phyloP scores from a whole-genome alignment of 2,329 filamentous ascomycete species.

The Raffaelea deltoideospora region DNA sequence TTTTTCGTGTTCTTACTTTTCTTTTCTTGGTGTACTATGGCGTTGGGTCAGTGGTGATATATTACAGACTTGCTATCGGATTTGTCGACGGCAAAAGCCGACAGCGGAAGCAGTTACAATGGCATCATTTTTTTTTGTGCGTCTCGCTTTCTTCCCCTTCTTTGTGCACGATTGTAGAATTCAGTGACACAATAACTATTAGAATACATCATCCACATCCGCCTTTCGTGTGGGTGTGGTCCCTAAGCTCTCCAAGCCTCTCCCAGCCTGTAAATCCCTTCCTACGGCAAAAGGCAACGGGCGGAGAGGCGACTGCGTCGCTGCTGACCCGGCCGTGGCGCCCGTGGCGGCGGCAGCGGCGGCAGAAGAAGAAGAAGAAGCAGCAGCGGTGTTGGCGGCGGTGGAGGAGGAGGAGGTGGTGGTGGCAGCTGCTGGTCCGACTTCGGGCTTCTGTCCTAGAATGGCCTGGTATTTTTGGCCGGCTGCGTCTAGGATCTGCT shows the following conservation, averaged over 20 bases:
- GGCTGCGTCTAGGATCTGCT: conserved; percentile 65
- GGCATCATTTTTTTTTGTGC: too few species aligned
- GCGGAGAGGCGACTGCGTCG: conserved; percentile 16
- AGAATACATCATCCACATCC: conserved; percentile 13
- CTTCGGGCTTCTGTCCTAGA: conserved; percentile 14
- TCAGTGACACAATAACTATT: too few species aligned
- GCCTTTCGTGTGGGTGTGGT: conserved; percentile 23
- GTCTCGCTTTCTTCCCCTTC: too few species aligned
- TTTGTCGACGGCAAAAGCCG: too few species aligned
- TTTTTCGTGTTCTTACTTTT: neutral
- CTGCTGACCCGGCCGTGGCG: conserved; percentile 4
- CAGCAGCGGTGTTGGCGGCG: too few species aligned
- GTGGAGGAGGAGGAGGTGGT: too few species aligned
- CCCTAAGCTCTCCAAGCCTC: conserved; percentile 32
- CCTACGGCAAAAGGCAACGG: conserved; percentile 12
- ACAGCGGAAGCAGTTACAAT: too few species aligned
- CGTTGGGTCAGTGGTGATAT: too few species aligned
- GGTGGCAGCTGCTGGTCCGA: too few species aligned
- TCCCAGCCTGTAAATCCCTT: conserved; percentile 16
- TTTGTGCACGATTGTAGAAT: too few species aligned
- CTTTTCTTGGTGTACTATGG: neutral
- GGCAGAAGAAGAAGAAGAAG: too few species aligned
- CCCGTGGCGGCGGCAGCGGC: conserved; percentile 3
- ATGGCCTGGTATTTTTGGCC: conserved; percentile 45
- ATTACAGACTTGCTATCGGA: too few species aligned